These are phyloP conservation scores for Pseudoneurospora amorphoporcata DNA, from an alignment of 495 filamentous ascomycete genomes.

Conservation along the genomic window DNA sequence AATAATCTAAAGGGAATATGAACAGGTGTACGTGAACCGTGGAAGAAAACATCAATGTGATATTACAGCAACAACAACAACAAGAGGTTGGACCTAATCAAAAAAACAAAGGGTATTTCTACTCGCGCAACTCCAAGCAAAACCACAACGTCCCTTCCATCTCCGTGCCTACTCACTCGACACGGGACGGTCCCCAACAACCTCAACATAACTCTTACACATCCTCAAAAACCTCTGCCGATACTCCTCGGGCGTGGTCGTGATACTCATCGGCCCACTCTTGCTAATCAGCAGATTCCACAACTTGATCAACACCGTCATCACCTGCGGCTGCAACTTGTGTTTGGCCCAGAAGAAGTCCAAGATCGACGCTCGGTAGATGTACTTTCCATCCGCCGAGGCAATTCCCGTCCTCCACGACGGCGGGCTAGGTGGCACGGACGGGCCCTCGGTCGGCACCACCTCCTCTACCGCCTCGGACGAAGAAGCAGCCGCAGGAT, in stretches of 20 bases:
- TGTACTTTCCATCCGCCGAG: conserved; percentile 50
- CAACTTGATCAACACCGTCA: conserved; percentile 50
- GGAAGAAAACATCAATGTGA: background rate
- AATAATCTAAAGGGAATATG: background rate
- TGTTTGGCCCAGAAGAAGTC: conserved; percentile 69
- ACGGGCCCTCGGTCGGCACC: conserved; percentile 20
- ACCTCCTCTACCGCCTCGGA: conserved; percentile 1
- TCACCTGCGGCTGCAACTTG: conserved; percentile 47
- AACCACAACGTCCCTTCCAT: background rate
- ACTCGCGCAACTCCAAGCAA: background rate
- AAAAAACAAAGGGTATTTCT: background rate
- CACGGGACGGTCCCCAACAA: conserved; percentile 19
- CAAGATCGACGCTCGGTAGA: conserved; percentile 51
- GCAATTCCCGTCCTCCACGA: conserved; percentile 48
- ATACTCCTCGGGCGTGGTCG: conserved; percentile 56
- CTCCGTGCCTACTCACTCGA: background rate
- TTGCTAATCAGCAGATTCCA: conserved; percentile 46
- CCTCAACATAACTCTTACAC: conserved; percentile 45
- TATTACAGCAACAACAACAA: background rate
- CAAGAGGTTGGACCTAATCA: background rate
- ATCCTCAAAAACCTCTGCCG: conserved; percentile 52
- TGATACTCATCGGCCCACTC: conserved; percentile 61
- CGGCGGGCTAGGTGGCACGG: conserved; percentile 22
- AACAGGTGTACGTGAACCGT: background rate
- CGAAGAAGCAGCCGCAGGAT: conserved; percentile 10